phyloP scores from a whole-genome alignment of 2,329 filamentous ascomycete species.

The Thielaviopsis punctulata region DNA sequence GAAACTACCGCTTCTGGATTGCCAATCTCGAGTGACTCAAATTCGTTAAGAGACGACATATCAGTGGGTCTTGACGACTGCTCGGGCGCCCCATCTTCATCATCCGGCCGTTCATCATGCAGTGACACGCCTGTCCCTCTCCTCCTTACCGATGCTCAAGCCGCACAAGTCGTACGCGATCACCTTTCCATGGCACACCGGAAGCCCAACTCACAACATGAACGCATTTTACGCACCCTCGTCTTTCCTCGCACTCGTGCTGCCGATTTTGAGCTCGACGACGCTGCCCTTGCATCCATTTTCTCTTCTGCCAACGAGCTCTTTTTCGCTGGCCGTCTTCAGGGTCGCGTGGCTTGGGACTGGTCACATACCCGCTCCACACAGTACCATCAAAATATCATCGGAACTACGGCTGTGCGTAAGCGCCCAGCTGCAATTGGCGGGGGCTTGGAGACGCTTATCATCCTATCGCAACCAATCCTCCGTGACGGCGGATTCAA shows the following conservation, averaged over 20 bases:
- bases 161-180: slow-evolving; percentile 30
- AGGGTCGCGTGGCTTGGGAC: slow-evolving; percentile 42
- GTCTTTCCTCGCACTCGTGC: slow-evolving; percentile 32
- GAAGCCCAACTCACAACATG: slow-evolving; percentile 33
- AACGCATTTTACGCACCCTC: slow-evolving; percentile 39
- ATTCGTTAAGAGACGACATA: background rate
- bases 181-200: slow-evolving; percentile 29
- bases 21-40: slow-evolving; percentile 27
- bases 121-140: slow-evolving; percentile 17
- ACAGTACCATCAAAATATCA: slow-evolving; percentile 36
- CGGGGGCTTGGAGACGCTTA: slow-evolving; percentile 43
- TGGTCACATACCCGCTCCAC: slow-evolving; percentile 36
- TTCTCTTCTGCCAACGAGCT: slow-evolving; percentile 44
- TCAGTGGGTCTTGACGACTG: slow-evolving; percentile 15
- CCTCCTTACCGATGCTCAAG: slow-evolving; percentile 28
- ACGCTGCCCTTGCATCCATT: slow-evolving; percentile 38
- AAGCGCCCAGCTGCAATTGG: slow-evolving; percentile 21
- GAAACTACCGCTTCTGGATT: slow-evolving; percentile 33
- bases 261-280: slow-evolving; percentile 36
- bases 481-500: slow-evolving; percentile 39
- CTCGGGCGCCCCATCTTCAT: slow-evolving; percentile 14
- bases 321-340: slow-evolving; percentile 41
- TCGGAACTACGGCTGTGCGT: slow-evolving; percentile 45
- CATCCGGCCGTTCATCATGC: slow-evolving; percentile 3
- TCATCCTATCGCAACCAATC: slow-evolving; percentile 42